These are phyloP conservation scores for Debaryomyces fabryi DNA, from an alignment of 1,139 yeast genomes.

Conservation along the genomic window DNA sequence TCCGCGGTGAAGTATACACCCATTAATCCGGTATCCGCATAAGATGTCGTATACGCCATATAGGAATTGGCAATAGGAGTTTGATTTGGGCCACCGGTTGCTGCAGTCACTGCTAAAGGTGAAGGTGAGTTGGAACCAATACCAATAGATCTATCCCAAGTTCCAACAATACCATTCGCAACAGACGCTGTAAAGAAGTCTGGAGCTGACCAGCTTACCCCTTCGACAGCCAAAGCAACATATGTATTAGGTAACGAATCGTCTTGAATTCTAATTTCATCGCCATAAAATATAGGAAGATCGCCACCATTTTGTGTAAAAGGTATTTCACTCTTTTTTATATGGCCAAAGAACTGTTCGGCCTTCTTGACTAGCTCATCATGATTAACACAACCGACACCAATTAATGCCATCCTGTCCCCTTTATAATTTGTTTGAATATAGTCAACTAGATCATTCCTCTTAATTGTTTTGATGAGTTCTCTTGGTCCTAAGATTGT, in stretches of 20 bases:
- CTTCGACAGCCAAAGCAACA: constrained; percentile 94
- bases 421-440: constrained; percentile 89
- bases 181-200: constrained; percentile 95
- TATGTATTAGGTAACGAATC: constrained; percentile 85
- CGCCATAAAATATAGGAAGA: constrained; percentile 80
- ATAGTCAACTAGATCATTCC: constrained; percentile 75
- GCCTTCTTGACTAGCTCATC: constrained; percentile 79
- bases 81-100: constrained; percentile 56
- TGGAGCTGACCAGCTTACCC: constrained; percentile 96
- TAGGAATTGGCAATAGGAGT: constrained; percentile 83
- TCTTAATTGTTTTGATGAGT: constrained; percentile 77
- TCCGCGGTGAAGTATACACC: constrained; percentile 93
- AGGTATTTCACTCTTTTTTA: constrained; percentile 65
- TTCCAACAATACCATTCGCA: constrained; percentile 95
- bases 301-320: constrained; percentile 78
- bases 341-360: constrained; percentile 71
- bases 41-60: constrained; percentile 95
- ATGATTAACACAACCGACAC: constrained; percentile 93
- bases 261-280: constrained; percentile 84
- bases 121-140: constrained; percentile 72
- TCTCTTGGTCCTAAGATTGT: constrained; percentile 96
- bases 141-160: constrained; percentile 95
- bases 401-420: constrained; percentile 96
- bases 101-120: constrained; percentile 76
- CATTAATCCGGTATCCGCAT: constrained; percentile 97